Evolutionary conservation across 805 yeast genomes (phyloP).

Genomic region (Metschnikowia similis): DNA sequence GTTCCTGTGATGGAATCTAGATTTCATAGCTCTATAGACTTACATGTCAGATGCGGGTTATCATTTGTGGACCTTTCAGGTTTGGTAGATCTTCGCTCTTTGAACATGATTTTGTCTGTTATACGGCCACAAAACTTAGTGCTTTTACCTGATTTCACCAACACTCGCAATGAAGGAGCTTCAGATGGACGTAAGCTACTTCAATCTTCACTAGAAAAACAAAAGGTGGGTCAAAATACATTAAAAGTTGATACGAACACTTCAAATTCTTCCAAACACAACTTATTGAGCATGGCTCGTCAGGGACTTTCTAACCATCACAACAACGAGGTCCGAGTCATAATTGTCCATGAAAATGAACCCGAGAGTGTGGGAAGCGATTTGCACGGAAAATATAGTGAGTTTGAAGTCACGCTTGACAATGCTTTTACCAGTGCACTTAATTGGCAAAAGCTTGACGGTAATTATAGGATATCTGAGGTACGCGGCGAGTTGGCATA

Average conservation of each 20-base stretch:
- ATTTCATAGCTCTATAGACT: slow-evolving; percentile 13
- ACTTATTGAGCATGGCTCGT: slow-evolving; percentile 30
- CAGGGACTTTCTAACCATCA: slow-evolving; percentile 21
- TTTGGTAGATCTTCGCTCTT: slow-evolving; percentile 76
- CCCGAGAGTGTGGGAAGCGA: slow-evolving; percentile 41
- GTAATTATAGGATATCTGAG: slow-evolving; percentile 78
- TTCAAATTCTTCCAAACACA: slow-evolving; percentile 22
- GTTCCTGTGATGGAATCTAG: slow-evolving; percentile 20
- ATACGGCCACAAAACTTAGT: slow-evolving; percentile 75
- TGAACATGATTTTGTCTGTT: slow-evolving; percentile 69
- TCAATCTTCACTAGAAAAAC: slow-evolving; percentile 26
- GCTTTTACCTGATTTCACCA: slow-evolving; percentile 45
- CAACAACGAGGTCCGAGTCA: slow-evolving; percentile 27
- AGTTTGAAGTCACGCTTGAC: slow-evolving; percentile 63
- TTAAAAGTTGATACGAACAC: slow-evolving; percentile 19
- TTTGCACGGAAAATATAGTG: slow-evolving; percentile 41
- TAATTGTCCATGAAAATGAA: slow-evolving; percentile 33
- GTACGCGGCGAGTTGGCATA: slow-evolving; percentile 61
- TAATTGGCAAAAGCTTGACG: slow-evolving; percentile 81
- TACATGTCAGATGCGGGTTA: slow-evolving; percentile 63
- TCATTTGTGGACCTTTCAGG: slow-evolving; percentile 81
- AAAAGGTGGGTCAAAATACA: slow-evolving; percentile 23
- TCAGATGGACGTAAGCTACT: slow-evolving; percentile 28
- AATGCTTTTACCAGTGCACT: slow-evolving; percentile 56
- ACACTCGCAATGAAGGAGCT: slow-evolving; percentile 15